Evolutionary conservation across 2,329 filamentous ascomycete species (phyloP).

Genomic region (Trichoderma arundinaceum): DNA sequence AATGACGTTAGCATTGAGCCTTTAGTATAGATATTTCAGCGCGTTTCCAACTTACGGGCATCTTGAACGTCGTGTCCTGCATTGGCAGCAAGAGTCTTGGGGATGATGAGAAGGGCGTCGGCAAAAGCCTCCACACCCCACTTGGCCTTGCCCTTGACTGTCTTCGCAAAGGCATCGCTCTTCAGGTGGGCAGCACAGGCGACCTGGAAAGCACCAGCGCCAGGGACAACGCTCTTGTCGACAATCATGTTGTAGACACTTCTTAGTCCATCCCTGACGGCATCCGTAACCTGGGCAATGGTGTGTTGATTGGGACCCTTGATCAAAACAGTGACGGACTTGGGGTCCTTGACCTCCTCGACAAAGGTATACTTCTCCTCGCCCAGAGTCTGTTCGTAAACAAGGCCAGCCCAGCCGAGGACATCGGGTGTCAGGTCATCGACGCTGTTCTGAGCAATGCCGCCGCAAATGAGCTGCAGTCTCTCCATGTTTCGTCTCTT

Average conservation of each 20-base stretch:
- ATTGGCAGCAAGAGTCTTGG: slow-evolving; percentile 96
- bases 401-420: slow-evolving; percentile 92
- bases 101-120: slow-evolving; percentile 91
- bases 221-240: slow-evolving; percentile 93
- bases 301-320: slow-evolving; percentile 98
- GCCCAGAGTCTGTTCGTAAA: slow-evolving; percentile 96
- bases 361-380: slow-evolving; percentile 99
- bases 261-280: slow-evolving; percentile 90
- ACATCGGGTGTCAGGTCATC: slow-evolving; percentile 88
- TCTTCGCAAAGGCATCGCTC: slow-evolving; percentile 84
- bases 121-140: slow-evolving; percentile 95
- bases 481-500: slow-evolving; percentile 99
- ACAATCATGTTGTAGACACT: slow-evolving; percentile 99
- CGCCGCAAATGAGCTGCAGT: slow-evolving; percentile 91
- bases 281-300: slow-evolving; percentile 95
- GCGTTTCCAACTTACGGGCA: slow-evolving; percentile 68
- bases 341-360: slow-evolving; percentile 97
- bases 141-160: slow-evolving; percentile 97
- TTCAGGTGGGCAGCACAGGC: slow-evolving; percentile 87
- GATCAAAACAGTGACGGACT: slow-evolving; percentile 96
- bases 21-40: neutral
- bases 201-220: slow-evolving; percentile 94
- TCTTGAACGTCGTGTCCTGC: slow-evolving; percentile 97
- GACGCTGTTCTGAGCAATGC: slow-evolving; percentile 91
- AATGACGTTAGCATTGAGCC: slow-evolving; percentile 32